Evolutionary conservation across 73 alveolate genomes (phyloP), one percentile per base, ranked within the genome.

Genomic region (Paramecium tetraurelia): DNA sequence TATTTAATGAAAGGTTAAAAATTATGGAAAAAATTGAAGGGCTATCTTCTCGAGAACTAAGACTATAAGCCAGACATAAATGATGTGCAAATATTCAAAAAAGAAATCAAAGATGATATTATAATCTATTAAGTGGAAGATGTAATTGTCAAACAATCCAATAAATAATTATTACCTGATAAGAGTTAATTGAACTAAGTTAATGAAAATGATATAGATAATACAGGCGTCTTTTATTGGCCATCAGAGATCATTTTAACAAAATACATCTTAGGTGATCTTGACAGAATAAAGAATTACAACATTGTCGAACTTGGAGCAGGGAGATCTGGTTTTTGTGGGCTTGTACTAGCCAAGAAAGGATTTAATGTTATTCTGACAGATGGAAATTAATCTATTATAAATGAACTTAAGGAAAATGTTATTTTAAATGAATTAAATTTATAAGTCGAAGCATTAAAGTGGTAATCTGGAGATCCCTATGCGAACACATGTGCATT

Each of bases 281-380:
- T 53, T 20, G 69, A n/a, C 5, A 53, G 35, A 22, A 18, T 53
- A 0, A 53, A 53, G 14, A 53, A 53, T 18, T 53, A 53, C 38
- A 80, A 80, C 20, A 80, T 80, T 3, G 21, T 80, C 43, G 90
- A 80, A 48, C 50, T 80, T 8, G 90, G 90, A 7, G 70, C 90
- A 11, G 90, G 90, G 7, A 80, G 75, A 35, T 44, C 76, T 22
- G 90, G 90, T 9, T 80, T 80, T 80, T 80, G 90, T 80, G 90
- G 90, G 10, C 0, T 80, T 0, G 76, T 43, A 20, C 12, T 80
- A 46, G 70, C 90, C 2, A 48, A 48, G 43, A 31, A 31, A 46
- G 90, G 90, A 4, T 44, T 31, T 22, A 22, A 41, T 20, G 90
- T 80, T 44, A 80, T 58, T 41, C 29, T 80, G 0, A 80, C 90